Evolutionary conservation across 2,329 filamentous ascomycete species (phyloP), one percentile per base, ranked within the genome.

Genomic region (Claviceps spartinae): DNA sequence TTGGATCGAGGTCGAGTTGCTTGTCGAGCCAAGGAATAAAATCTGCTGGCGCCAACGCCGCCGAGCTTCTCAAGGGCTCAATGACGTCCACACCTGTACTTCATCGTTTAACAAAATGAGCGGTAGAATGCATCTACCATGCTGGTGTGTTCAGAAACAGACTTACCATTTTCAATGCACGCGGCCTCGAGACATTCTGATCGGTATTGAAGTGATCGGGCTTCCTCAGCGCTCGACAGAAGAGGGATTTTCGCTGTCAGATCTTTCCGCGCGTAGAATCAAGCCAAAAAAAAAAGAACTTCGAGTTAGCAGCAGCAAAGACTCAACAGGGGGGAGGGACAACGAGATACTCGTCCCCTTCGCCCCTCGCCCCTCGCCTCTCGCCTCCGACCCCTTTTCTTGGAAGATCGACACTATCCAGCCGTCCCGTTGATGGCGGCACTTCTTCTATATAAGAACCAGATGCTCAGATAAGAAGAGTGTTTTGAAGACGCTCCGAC

Each of bases 111-210:
- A 20, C 18, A n/a, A 38, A 16, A 24, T 47, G 34, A 6, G 20
- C 46, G 18, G 9, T 4, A 38, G 11, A 9, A 38, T 22, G 14
- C 7, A 6, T 5, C 22, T 3, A n/a, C n/a, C 5, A 16, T 26
- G 34, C 14, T 48, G 3, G 20, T 36, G n/a, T 13, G 3, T 37
- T 40, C 18, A 18, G 2, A 22, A 49, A 9, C 11, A 34, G 18
- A 51, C 63, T 56, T 58, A 68, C 65, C 59, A 55, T 67, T 60
- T 53, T 65, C 62, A 50, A 76, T 61, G 58, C 76, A 75, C 52
- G 71, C 72, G 49, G 68, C 68, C 59, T 80, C 76, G 51, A 81
- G 72, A 61, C 75, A 78, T 64, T 81, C 77, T 64, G 77, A 79
- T 57, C 73, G 73, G 59, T 80, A 77, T 61, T 81, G 77, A 50